These are phyloP conservation scores for Plenodomus tracheiphilus DNA, from an alignment of 2,329 filamentous ascomycete species.

Conservation along the genomic window DNA sequence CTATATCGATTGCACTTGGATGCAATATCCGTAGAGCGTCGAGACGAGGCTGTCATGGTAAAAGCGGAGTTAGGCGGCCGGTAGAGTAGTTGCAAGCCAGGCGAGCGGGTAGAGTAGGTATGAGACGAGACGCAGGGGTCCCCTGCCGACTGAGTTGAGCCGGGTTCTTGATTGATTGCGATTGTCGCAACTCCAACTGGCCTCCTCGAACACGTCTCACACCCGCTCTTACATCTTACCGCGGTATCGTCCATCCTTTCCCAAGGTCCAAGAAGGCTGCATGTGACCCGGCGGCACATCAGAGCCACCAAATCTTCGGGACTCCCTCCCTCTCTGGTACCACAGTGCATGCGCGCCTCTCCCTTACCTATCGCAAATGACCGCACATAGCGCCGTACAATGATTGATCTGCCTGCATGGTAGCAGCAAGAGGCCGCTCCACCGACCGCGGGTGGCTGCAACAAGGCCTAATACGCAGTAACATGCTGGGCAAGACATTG, in stretches of 20 bases:
- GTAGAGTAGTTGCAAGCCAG: not conserved
- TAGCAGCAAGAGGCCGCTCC: constrained; percentile 18
- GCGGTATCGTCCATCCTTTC: no score
- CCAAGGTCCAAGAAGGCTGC: no score
- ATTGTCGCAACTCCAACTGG: not conserved
- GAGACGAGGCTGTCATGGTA: not conserved
- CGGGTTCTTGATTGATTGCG: not conserved
- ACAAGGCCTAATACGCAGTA: constrained; percentile 27
- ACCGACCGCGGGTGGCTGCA: constrained; percentile 33
- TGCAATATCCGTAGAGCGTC: no score
- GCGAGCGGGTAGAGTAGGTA: not conserved
- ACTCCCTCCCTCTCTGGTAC: no score
- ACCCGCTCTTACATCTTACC: not conserved
- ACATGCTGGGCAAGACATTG: constrained; percentile 46
- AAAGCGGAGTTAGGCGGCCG: not conserved
- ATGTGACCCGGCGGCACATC: no score
- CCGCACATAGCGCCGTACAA: constrained; percentile 13
- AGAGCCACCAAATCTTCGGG: no score
- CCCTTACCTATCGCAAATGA: constrained; percentile 20
- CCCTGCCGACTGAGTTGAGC: not conserved
- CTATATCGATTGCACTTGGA: not conserved
- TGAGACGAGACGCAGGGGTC: not conserved
- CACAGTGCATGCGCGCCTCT: constrained; percentile 7
- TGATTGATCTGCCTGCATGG: constrained; percentile 32
- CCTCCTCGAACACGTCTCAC: not conserved